phyloP scores from a whole-genome alignment of 2,329 filamentous ascomycete species.

The Paracamarosporium sp. region DNA sequence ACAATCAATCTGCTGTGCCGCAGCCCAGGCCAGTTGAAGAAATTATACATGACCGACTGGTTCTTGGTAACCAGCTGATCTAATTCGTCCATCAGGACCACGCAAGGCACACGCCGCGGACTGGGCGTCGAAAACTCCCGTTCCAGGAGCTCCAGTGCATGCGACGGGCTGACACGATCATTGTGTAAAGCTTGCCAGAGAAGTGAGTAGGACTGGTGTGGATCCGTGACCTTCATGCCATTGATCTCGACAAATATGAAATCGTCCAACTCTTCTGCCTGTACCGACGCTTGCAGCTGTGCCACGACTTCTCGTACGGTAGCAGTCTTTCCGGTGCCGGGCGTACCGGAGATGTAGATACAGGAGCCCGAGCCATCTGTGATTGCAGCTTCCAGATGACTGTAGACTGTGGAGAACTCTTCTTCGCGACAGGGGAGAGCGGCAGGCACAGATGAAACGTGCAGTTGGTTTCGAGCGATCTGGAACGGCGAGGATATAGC shows the following conservation, averaged over 20 bases:
- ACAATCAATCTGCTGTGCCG: slow-evolving; percentile 93
- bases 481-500: slow-evolving; percentile 88
- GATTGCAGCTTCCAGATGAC: slow-evolving; percentile 92
- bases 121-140: slow-evolving; percentile 91
- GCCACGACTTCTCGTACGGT: slow-evolving; percentile 95
- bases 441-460: slow-evolving; percentile 90
- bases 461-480: slow-evolving; percentile 83
- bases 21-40: slow-evolving; percentile 98
- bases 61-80: slow-evolving; percentile 98
- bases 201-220: slow-evolving; percentile 92
- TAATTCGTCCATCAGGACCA: slow-evolving; percentile 97
- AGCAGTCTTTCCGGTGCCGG: slow-evolving; percentile 95
- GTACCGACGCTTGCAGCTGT: slow-evolving; percentile 85
- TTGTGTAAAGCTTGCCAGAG: slow-evolving; percentile 96
- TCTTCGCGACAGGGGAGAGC: slow-evolving; percentile 89
- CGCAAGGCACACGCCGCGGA: slow-evolving; percentile 89
- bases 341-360: slow-evolving; percentile 99
- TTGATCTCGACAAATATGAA: slow-evolving; percentile 99
- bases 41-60: slow-evolving; percentile 99
- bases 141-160: slow-evolving; percentile 89
- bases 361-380: slow-evolving; percentile 91
- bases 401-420: slow-evolving; percentile 92
- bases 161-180: slow-evolving; percentile 88
- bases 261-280: slow-evolving; percentile 90
- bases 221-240: slow-evolving; percentile 99